Conservation (phyloP, 805 yeast genomes). For the Ogataea thermomethanolica region DNA sequence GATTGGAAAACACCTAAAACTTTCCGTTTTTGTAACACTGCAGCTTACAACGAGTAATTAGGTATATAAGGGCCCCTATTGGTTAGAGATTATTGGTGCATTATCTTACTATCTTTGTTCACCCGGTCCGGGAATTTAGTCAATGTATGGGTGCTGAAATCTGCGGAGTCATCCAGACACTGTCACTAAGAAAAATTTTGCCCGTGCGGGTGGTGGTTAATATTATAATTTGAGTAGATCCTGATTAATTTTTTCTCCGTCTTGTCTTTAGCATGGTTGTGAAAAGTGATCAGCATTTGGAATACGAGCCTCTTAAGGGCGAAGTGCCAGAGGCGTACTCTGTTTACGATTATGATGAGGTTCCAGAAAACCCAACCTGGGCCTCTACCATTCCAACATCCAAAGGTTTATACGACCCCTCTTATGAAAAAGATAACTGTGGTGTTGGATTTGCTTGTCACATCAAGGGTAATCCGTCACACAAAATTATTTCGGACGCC, state of each 20-base stretch:
- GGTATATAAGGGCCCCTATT: conserved; percentile 7
- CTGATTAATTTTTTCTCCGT: conserved; percentile 3
- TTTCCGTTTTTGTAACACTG: conserved; percentile 4
- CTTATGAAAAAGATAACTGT: conserved; percentile 92
- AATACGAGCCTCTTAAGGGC: conserved; percentile 21
- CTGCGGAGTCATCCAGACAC: conserved; percentile 10
- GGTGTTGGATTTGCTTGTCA: conserved; percentile 98
- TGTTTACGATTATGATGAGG: conserved; percentile 67
- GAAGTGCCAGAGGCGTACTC: conserved; percentile 30
- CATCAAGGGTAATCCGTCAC: conserved; percentile 82
- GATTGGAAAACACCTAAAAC: not conserved
- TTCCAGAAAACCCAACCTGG: conserved; percentile 83
- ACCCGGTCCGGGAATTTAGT: conserved; percentile 3
- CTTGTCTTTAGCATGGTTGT: conserved; percentile 22
- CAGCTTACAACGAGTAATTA: conserved; percentile 2
- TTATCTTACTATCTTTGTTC: conserved; percentile 8
- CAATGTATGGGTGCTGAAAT: not conserved
- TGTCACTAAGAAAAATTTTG: conserved; percentile 6
- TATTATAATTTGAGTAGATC: conserved; percentile 2
- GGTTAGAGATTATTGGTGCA: conserved; percentile 14
- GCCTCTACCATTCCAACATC: conserved; percentile 82
- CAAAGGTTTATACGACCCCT: conserved; percentile 92
- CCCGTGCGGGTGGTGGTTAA: not conserved
- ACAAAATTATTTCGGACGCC: conserved; percentile 92
- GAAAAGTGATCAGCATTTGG: conserved; percentile 29